Evolutionary conservation across 495 filamentous ascomycete species (phyloP).

Genomic region (Trichoderma virens): DNA sequence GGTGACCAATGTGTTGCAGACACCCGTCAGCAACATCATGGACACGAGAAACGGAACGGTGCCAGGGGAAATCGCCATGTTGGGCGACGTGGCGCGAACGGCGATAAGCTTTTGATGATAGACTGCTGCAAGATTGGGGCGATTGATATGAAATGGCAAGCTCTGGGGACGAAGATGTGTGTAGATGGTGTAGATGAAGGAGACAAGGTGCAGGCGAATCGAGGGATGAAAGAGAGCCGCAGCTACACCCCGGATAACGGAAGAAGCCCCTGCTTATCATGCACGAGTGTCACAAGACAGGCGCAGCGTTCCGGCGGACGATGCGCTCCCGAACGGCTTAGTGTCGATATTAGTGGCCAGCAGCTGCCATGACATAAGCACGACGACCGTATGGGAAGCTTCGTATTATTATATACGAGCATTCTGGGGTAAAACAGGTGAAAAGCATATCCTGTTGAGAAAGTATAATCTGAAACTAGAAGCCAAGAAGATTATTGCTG

Average conservation of each 20-base stretch:
- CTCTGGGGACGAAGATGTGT: no score
- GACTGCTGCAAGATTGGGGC: neutral
- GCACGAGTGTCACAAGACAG: neutral
- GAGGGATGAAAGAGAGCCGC: neutral
- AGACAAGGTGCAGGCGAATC: no score
- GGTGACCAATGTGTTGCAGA: slow-evolving; percentile 94
- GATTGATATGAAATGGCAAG: neutral
- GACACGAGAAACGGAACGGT: slow-evolving; percentile 74
- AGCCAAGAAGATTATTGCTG: no score
- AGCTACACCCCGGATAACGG: neutral
- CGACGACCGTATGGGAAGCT: no score
- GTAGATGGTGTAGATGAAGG: no score
- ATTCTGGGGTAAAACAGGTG: no score
- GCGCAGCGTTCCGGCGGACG: neutral
- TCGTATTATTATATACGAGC: no score
- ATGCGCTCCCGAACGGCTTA: neutral
- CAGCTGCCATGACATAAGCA: neutral
- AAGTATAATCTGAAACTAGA: no score
- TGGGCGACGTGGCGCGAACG: neutral
- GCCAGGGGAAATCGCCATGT: slow-evolving; percentile 31
- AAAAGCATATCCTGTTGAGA: no score
- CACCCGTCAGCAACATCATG: slow-evolving; percentile 85
- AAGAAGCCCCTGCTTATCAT: neutral
- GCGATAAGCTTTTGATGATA: neutral
- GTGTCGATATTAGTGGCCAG: neutral